These are phyloP conservation scores for Agroathelia rolfsii DNA, from an alignment of 1,284 basidiomycete species.

Conservation along the genomic window DNA sequence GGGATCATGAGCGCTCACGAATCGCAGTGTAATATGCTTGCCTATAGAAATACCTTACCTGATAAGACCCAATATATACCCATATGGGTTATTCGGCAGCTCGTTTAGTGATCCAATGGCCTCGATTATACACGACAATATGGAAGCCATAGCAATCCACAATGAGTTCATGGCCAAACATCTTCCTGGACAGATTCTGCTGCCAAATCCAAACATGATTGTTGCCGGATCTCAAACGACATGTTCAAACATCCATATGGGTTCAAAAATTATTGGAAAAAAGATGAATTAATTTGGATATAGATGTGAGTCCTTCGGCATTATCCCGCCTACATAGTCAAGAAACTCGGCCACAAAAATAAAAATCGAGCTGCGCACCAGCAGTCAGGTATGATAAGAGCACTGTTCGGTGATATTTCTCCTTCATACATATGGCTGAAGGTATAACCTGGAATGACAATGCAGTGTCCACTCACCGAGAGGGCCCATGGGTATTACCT, in stretches of 20 bases:
- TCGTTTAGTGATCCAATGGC: too few relatives aligned
- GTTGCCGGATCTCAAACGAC: slow-evolving; percentile 21
- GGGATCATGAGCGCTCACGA: too few relatives aligned
- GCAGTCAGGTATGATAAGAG: slow-evolving; percentile 22
- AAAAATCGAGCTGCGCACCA: slow-evolving; percentile 16
- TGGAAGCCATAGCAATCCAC: slow-evolving; percentile 28
- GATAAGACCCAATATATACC: too few relatives aligned
- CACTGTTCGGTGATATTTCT: slow-evolving; percentile 25
- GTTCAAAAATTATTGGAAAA: slow-evolving; percentile 27
- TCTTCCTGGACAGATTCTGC: slow-evolving; percentile 31
- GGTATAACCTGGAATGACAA: slow-evolving; percentile 27
- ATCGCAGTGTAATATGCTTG: too few relatives aligned
- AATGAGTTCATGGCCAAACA: slow-evolving; percentile 26
- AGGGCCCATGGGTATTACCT: too few relatives aligned
- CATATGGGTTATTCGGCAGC: too few relatives aligned
- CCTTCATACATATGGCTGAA: slow-evolving; percentile 28
- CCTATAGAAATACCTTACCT: too few relatives aligned
- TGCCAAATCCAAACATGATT: slow-evolving; percentile 28
- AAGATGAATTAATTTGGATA: slow-evolving; percentile 29
- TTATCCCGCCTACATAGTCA: too few relatives aligned
- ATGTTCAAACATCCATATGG: slow-evolving; percentile 23
- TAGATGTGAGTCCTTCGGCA: slow-evolving; percentile 26
- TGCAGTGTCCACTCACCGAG: slow-evolving; percentile 20
- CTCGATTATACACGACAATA: too few relatives aligned
- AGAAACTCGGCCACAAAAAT: neutral